Base-by-base conservation (phyloP, 371 early-diverging fungal species). In the Blastocladiella emersonii region DNA sequence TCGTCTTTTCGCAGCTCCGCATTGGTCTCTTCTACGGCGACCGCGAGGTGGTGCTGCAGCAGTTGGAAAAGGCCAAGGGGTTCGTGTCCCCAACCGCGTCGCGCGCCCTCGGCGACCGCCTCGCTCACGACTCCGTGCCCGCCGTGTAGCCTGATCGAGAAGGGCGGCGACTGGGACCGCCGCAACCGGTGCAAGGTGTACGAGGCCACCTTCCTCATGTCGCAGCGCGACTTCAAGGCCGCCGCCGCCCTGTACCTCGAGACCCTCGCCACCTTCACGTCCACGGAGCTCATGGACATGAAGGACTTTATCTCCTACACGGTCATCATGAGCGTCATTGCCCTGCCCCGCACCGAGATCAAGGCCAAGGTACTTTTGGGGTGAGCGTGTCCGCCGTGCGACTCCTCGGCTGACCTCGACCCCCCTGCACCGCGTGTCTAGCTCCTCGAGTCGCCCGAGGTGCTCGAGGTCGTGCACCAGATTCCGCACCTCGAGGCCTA, bases 131-230 rank as follows among this genome's bases (percentile, higher is more conserved):
- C 5, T 32, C 23, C 64, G 12, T 44, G 23, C 36, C 34, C 7
- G 45, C 2, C 48, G 8, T 34, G 23, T 64, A 85, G 91, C 56
- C 77, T 95, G 65, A 90, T 96, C 63, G 95, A 98, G 70, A 90
- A 92, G 74, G 98, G 97, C 44, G 97, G 98, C 34, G 99, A 99
- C 79, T 99, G 99, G 99, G 99, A 98, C 77, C 85, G 99, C 66
- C 88, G 97, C 66, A 99, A 99, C 78, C 87, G 98, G 63, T 85
- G 98, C 51, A 98, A 98, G 81, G 98, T 97, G 0, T 96, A 98
- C 70, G 90, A 98, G 69, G 98, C 95, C 61, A 78, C 97, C 32
- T 94, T 91, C 78, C 72, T 84, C 67, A 84, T 98, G 80, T 89
- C 93, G 27, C 86, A 89, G 66, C 89, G 98, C 60, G 89, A 98